Percentiles rank a stretch among this genome's conserved stretches.
Conservation (phyloP, 129 eudicot genomes). For the Oenanthe sinensis region DNA sequence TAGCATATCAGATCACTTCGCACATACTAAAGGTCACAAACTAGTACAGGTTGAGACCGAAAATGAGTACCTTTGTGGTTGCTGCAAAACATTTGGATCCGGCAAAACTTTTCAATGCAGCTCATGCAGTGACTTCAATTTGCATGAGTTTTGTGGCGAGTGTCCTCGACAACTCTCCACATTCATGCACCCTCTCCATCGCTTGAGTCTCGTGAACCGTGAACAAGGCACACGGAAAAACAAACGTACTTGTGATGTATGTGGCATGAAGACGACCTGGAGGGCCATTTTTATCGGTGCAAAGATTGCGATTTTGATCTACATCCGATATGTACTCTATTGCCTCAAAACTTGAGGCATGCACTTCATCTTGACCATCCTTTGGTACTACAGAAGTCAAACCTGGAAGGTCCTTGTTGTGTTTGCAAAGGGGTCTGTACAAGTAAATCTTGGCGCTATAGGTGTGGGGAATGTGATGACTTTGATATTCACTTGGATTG, state of each 20-base stretch:
- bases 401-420: neutral
- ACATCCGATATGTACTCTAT: constrained; percentile 27
- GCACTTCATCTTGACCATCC: constrained; percentile 17
- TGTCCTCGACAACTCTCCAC: constrained; percentile 20
- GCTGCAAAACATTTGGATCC: constrained; percentile 30
- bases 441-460: constrained; percentile 19
- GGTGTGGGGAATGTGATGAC: constrained; percentile 8
- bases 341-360: constrained; percentile 22
- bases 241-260: constrained; percentile 19
- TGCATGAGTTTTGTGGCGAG: constrained; percentile 26
- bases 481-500: constrained; percentile 21
- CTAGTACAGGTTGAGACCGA: neutral
- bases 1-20: constrained; percentile 14
- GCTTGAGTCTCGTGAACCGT: constrained; percentile 21
- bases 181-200: constrained; percentile 18
- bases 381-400: neutral
- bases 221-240: neutral
- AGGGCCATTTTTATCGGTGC: constrained; percentile 27
- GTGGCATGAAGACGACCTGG: constrained; percentile 5
- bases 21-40: constrained; percentile 18
- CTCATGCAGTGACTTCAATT: constrained; percentile 20
- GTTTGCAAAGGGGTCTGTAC: constrained; percentile 11
- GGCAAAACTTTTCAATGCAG: constrained; percentile 23
- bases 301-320: constrained; percentile 29
- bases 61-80: constrained; percentile 14